Evolutionary conservation across 805 yeast genomes (phyloP), one percentile per base, ranked within the genome.

Genomic region (Hanseniaspora valbyensis): DNA sequence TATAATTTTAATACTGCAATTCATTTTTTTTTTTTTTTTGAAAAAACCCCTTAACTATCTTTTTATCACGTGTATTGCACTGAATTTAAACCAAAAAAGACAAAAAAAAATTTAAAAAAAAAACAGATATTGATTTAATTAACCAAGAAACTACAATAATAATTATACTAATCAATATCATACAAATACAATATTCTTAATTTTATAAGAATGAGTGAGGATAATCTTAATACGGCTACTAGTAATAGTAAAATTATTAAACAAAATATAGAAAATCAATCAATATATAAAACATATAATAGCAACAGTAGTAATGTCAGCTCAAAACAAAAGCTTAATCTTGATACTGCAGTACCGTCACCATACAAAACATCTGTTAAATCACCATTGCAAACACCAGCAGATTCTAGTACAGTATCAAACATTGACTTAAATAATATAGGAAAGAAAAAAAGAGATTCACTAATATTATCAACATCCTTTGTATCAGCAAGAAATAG

Each of bases 391-490:
- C 21, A 37, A 6, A 19, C 39, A 5, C 5, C 39, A 14, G n/a
- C 14, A n/a, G 7, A 28, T 8, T 8, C 10, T 12, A 28, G 12
- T 28, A 8, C 12, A 12, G 7, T 28, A 28, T 28, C 14, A 19
- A 16, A 28, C 19, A 16, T 29, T 18, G 32, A 22, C 8, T 18
- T 16, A 18, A 39, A 44, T 16, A 40, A 37, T 21, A 10, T 22
- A 8, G 32, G 26, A 4, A 44, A 22, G 30, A 51, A 51, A 36
- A 38, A 34, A 21, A n/a, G 50, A 36, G 50, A 51, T 25, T 44
- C 53, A 4, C 13, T 63, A 24, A 60, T 64, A 2, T 50, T 64
- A 26, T 64, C 69, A 2, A 65, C 69, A 3, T 61, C 67, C 5
- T 65, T 65, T 50, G 54, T 61, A 1, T 58, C 67, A 1, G 58